A percentile compares a stretch with the other conserved stretches of the same genome.
Conservation (phyloP, 148 eudicot genomes). For the Nepenthes mirabilis region DNA sequence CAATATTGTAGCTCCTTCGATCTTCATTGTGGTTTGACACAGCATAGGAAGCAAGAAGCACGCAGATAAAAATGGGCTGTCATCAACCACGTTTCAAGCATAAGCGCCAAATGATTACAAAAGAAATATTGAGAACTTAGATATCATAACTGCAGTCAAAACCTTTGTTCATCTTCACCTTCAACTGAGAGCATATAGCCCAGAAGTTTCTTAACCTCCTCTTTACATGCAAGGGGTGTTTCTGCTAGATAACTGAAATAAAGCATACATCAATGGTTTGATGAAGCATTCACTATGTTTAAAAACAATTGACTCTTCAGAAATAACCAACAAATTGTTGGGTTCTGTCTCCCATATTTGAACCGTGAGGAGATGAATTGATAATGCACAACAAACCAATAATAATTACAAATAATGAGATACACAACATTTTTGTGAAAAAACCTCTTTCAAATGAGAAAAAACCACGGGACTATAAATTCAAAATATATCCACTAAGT, state of each 20-base stretch:
- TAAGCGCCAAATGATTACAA: neutral
- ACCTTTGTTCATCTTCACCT: slow-evolving; percentile 83
- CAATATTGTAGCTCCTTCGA: slow-evolving; percentile 43
- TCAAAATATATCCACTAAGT: no score
- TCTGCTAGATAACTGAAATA: slow-evolving; percentile 78
- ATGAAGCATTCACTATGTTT: no score
- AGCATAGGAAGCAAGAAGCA: slow-evolving; percentile 86
- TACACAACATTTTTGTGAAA: no score
- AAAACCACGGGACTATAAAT: no score
- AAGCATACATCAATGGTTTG: slow-evolving; percentile 1
- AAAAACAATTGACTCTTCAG: no score
- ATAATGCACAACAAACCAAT: no score
- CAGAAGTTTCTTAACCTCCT: slow-evolving; percentile 57
- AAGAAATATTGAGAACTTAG: neutral
- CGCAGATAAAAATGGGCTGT: slow-evolving; percentile 58
- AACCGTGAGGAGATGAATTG: no score
- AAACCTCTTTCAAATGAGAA: no score
- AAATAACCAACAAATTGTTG: no score
- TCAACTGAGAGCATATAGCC: slow-evolving; percentile 65
- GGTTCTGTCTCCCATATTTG: no score
- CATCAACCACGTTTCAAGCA: slow-evolving; percentile 12
- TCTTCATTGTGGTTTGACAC: slow-evolving; percentile 75
- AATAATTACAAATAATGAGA: no score
- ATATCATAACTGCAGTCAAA: neutral
- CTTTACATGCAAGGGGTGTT: slow-evolving; percentile 60